A percentile compares a stretch with the other conserved stretches of the same genome.
These are phyloP conservation scores for Abrus precatorius DNA, from an alignment of 306 rosid species.

Conservation along the genomic window DNA sequence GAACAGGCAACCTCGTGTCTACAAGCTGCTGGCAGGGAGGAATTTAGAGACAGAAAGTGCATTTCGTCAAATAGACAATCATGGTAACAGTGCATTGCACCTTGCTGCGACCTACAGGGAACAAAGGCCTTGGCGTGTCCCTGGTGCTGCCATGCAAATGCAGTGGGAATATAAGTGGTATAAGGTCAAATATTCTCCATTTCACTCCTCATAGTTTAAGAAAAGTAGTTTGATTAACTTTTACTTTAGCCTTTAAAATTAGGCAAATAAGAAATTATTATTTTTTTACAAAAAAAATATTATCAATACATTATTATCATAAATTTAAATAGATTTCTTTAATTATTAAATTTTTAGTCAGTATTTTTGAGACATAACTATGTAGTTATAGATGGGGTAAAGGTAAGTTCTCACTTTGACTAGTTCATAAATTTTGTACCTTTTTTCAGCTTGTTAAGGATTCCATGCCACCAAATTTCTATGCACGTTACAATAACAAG, in stretches of 20 bases:
- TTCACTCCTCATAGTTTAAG: not conserved
- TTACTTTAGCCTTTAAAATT: no score
- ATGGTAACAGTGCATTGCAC: constrained; percentile 50
- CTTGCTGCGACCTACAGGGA: constrained; percentile 39
- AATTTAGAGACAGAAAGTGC: constrained; percentile 32
- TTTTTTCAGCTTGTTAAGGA: constrained; percentile 46
- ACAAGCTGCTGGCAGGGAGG: not conserved
- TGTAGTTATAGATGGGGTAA: not conserved
- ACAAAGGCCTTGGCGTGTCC: constrained; percentile 38
- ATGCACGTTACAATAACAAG: constrained; percentile 36
- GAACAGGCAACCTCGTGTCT: constrained; percentile 48
- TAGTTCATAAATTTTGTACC: not conserved
- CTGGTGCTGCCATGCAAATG: constrained; percentile 53
- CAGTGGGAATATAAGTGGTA: constrained; percentile 56
- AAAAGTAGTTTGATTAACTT: not conserved
- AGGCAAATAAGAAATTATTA: no score
- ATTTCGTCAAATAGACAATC: constrained; percentile 33
- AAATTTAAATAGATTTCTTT: no score
- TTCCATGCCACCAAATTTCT: constrained; percentile 49
- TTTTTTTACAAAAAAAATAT: no score
- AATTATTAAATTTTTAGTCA: no score
- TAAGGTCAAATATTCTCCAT: constrained; percentile 1
- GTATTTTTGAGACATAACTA: no score
- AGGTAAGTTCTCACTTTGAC: not conserved
- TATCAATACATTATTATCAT: no score